These are phyloP conservation scores for Aspergillus kassunensis DNA, from an alignment of 495 filamentous ascomycete genomes.

Conservation along the genomic window DNA sequence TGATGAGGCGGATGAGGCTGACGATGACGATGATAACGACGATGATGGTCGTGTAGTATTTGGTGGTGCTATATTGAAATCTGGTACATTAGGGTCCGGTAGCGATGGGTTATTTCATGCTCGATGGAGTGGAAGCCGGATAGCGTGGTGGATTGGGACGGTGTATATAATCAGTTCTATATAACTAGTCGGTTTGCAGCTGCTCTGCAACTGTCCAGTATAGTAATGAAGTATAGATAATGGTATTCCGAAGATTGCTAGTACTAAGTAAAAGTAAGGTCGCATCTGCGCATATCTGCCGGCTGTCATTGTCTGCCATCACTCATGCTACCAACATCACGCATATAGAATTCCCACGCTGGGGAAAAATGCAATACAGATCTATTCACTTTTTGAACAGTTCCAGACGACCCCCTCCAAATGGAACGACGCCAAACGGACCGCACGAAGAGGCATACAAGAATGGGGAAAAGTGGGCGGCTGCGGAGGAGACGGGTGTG, in stretches of 20 bases:
- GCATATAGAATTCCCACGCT: constrained; percentile 17
- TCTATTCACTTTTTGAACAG: constrained; percentile 25
- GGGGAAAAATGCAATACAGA: constrained; percentile 26
- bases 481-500: constrained; percentile 13
- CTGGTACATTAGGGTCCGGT: too few species aligned
- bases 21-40: neutral
- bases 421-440: constrained; percentile 20
- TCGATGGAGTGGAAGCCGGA: too few species aligned
- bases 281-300: constrained; percentile 3
- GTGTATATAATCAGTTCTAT: neutral
- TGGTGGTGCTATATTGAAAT: neutral
- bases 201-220: too few species aligned
- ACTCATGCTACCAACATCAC: constrained; percentile 27
- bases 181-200: too few species aligned
- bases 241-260: neutral
- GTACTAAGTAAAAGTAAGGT: neutral
- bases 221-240: neutral
- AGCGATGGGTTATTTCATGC: too few species aligned
- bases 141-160: constrained; percentile 5
- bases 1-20: neutral
- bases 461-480: constrained; percentile 6
- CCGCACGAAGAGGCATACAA: constrained; percentile 18
- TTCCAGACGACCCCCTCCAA: constrained; percentile 15
- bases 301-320: constrained; percentile 25
- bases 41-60: neutral